Percentiles rank a stretch among this genome's conserved stretches.
Evolutionary conservation across 2,329 filamentous ascomycete species (phyloP).

Genomic region (Magnaporthiopsis incrustans): DNA sequence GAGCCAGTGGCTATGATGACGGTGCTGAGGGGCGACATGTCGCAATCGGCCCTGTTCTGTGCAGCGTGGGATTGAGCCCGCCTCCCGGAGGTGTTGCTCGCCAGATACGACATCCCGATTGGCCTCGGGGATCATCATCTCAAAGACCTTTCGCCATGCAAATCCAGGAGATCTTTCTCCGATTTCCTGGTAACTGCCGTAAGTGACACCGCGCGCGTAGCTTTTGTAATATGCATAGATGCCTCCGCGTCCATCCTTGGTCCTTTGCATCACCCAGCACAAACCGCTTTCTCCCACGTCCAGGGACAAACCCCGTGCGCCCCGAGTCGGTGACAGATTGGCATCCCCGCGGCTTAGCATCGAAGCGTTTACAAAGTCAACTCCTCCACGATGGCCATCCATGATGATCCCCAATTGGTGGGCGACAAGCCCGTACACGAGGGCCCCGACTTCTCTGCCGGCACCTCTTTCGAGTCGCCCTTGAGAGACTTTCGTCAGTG

Average conservation of each 20-base stretch:
- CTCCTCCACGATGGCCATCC: not conserved
- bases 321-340: no score
- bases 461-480: not conserved
- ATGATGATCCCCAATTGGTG: no score
- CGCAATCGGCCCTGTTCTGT: not conserved
- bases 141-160: not conserved
- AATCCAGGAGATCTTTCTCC: not conserved
- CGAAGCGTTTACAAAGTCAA: not conserved
- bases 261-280: no score
- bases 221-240: no score
- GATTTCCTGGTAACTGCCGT: not conserved
- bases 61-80: not conserved
- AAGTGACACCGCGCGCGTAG: not conserved
- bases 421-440: not conserved
- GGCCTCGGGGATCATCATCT: no score
- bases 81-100: no score
- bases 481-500: conserved; percentile 14
- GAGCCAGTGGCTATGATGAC: not conserved
- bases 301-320: no score
- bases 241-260: no score
- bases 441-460: not conserved
- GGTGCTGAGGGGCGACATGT: not conserved
- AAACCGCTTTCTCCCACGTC: no score
- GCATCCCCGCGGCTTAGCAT: no score
- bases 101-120: no score